Conservation (phyloP, 176 grass and related monocot species). For the Carex myosuroides region DNA sequence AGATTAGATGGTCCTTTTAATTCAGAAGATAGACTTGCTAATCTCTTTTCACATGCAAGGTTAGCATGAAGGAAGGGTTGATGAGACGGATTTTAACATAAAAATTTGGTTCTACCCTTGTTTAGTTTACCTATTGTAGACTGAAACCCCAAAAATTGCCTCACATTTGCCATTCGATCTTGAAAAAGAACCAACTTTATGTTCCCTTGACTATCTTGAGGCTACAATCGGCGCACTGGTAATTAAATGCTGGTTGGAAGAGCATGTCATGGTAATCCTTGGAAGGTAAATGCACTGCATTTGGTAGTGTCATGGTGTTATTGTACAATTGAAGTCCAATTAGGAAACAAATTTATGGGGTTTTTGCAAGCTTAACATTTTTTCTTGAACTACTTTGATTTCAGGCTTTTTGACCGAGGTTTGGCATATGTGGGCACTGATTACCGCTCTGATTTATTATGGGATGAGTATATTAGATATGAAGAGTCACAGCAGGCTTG, state of each 20-base stretch:
- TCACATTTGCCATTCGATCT: neutral
- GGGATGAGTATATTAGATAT: constrained; percentile 99
- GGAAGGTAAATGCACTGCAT: constrained; percentile 25
- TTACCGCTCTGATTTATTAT: constrained; percentile 76
- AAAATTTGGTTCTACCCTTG: constrained; percentile 10
- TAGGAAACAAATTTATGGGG: constrained; percentile 15
- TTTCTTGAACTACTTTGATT: constrained; percentile 12
- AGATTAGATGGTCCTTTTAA: neutral
- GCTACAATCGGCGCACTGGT: constrained; percentile 25
- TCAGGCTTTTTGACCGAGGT: constrained; percentile 88
- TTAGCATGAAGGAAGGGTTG: constrained; percentile 22
- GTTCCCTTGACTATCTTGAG: constrained; percentile 20
- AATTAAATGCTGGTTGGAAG: constrained; percentile 28
- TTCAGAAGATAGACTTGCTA: constrained; percentile 14
- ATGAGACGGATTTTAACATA: constrained; percentile 26
- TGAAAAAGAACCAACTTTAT: constrained; percentile 9
- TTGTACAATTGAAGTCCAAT: neutral
- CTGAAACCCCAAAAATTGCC: neutral
- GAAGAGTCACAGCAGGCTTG: constrained; percentile 96
- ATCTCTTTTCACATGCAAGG: constrained; percentile 14
- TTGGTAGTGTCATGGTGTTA: neutral
- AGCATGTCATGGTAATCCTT: constrained; percentile 12
- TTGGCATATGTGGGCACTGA: constrained; percentile 97
- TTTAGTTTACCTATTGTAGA: constrained; percentile 1
- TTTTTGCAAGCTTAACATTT: constrained; percentile 12